These are phyloP conservation scores for Russula emetica DNA, from an alignment of 768 basidiomycete species.

Conservation along the genomic window DNA sequence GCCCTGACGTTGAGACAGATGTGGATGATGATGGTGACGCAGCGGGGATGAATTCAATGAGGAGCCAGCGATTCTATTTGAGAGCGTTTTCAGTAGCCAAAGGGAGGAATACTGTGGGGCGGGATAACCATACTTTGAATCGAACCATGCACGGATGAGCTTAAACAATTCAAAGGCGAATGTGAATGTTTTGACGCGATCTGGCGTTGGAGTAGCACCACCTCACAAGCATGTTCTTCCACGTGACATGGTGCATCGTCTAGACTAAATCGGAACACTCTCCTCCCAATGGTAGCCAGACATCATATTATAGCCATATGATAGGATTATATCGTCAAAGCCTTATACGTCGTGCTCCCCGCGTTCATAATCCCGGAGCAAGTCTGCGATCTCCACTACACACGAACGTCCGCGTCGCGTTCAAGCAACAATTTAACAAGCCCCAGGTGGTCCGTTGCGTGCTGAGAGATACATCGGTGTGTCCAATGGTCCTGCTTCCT, in stretches of 20 bases:
- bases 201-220: no score
- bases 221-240: no score
- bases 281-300: no score
- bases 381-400: neutral
- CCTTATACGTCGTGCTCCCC: neutral
- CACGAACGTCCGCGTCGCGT: neutral
- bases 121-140: slow-evolving; percentile 11
- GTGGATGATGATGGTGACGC: neutral
- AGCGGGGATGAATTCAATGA: slow-evolving; percentile 72
- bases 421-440: neutral
- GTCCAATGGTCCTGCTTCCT: slow-evolving; percentile 1
- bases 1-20: slow-evolving; percentile 81
- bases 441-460: neutral
- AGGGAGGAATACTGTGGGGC: no score
- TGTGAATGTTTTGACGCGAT: no score
- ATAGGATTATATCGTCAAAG: neutral
- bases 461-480: slow-evolving; percentile 7
- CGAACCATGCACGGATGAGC: slow-evolving; percentile 11
- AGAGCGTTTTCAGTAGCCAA: neutral
- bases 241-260: no score
- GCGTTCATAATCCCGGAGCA: neutral
- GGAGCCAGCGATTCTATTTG: slow-evolving; percentile 77
- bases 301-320: neutral
- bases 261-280: no score
- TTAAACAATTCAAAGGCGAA: no score